These are phyloP conservation scores for Elsinoe ampelina DNA, from an alignment of 2,329 filamentous ascomycete species.

Conservation along the genomic window DNA sequence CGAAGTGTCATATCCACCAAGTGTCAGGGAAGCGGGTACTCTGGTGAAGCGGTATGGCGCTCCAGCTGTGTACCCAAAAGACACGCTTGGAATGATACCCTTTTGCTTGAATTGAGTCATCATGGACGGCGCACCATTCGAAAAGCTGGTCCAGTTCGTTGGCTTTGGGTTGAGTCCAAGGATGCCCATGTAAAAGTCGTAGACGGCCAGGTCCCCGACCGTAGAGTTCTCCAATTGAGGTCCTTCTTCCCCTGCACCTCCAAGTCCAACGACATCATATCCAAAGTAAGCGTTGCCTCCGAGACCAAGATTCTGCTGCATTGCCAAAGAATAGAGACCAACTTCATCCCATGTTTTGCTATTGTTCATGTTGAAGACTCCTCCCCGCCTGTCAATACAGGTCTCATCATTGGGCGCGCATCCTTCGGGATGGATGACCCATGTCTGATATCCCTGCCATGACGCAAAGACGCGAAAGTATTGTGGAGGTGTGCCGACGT, in stretches of 20 bases:
- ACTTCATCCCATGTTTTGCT: slow-evolving; percentile 52
- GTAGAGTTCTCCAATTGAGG: slow-evolving; percentile 35
- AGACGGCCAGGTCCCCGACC: slow-evolving; percentile 31
- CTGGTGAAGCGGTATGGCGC: slow-evolving; percentile 50
- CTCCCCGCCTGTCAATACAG: slow-evolving; percentile 51
- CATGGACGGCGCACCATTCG: slow-evolving; percentile 46
- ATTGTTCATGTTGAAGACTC: slow-evolving; percentile 44
- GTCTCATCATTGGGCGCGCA: slow-evolving; percentile 32
- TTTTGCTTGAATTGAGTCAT: slow-evolving; percentile 45
- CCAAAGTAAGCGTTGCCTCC: slow-evolving; percentile 57
- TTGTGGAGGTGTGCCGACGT: slow-evolving; percentile 46
- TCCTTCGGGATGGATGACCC: slow-evolving; percentile 53
- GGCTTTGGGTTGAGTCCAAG: slow-evolving; percentile 42
- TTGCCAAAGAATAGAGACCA: slow-evolving; percentile 51
- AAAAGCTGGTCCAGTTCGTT: slow-evolving; percentile 44
- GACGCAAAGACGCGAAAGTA: slow-evolving; percentile 51
- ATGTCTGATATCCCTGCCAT: slow-evolving; percentile 61
- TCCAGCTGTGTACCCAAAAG: slow-evolving; percentile 67
- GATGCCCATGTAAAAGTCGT: slow-evolving; percentile 38
- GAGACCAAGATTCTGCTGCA: slow-evolving; percentile 47
- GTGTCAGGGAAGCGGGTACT: slow-evolving; percentile 21
- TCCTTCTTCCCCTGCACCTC: slow-evolving; percentile 30
- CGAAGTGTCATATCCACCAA: slow-evolving; percentile 32
- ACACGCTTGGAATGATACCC: slow-evolving; percentile 58
- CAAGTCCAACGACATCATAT: slow-evolving; percentile 39